Evolutionary conservation across 2,329 filamentous ascomycete genomes (phyloP).

Genomic region (Fusarium vanettenii): DNA sequence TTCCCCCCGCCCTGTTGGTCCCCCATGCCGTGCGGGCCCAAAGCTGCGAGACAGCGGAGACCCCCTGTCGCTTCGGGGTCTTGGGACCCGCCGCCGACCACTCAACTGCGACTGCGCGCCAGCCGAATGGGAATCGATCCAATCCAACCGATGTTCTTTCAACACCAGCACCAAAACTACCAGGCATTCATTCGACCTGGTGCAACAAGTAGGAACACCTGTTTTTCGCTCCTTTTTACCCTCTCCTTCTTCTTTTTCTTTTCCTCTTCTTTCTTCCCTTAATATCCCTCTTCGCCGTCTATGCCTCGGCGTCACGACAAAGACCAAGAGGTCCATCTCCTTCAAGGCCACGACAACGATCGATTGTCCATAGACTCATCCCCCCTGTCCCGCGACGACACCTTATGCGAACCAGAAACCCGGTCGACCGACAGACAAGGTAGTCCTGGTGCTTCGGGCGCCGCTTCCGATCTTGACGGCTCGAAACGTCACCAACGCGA

Average conservation of each 20-base stretch:
- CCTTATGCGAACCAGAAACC: constrained; percentile 44
- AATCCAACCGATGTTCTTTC: constrained; percentile 25
- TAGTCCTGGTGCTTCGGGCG: constrained; percentile 42
- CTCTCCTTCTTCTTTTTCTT: constrained; percentile 16
- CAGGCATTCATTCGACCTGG: constrained; percentile 33
- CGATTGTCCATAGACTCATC: constrained; percentile 22
- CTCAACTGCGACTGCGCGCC: constrained; percentile 17
- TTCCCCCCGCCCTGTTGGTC: constrained; percentile 31
- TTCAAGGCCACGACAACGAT: constrained; percentile 31
- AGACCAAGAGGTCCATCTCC: constrained; percentile 40
- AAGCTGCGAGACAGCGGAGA: constrained; percentile 19
- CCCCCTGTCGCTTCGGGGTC: constrained; percentile 35
- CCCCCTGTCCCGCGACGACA: constrained; percentile 37
- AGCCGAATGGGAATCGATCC: constrained; percentile 18
- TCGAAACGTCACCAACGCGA: constrained; percentile 48
- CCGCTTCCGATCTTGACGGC: constrained; percentile 44
- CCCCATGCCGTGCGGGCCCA: constrained; percentile 11
- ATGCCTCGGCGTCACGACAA: constrained; percentile 38
- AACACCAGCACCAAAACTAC: constrained; percentile 40
- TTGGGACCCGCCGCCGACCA: constrained; percentile 36
- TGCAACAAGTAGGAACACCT: constrained; percentile 26
- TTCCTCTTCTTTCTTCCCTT: constrained; percentile 15
- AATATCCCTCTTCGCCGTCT: constrained; percentile 9
- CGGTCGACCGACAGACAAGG: constrained; percentile 37
- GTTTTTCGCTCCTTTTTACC: constrained; percentile 20